Conservation (phyloP, 345 rosid species). For the Gossypium anomalum region DNA sequence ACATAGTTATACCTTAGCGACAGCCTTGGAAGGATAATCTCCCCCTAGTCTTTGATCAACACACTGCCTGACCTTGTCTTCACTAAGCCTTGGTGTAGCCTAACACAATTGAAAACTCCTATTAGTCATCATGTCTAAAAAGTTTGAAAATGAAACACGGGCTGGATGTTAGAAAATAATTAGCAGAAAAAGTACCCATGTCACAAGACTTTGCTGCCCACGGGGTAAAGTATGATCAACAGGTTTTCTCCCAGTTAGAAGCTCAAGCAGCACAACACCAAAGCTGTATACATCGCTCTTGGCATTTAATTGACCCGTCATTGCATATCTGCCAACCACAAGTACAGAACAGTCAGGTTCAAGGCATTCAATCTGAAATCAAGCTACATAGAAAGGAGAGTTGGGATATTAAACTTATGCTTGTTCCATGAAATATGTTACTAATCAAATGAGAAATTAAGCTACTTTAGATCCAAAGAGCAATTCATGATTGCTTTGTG, state of each 20-base stretch:
- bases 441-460: neutral
- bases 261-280: conserved; percentile 92
- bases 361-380: conserved; percentile 5
- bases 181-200: conserved; percentile 57
- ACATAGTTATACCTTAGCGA: conserved; percentile 70
- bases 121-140: conserved; percentile 2
- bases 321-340: conserved; percentile 64
- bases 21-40: conserved; percentile 91
- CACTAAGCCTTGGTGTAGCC: conserved; percentile 96
- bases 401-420: neutral
- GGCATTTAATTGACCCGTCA: conserved; percentile 92
- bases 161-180: neutral
- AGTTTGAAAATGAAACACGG: neutral
- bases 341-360: neutral
- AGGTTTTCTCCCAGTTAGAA: conserved; percentile 93
- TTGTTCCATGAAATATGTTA: neutral
- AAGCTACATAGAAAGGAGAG: neutral
- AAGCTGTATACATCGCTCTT: conserved; percentile 93
- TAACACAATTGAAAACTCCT: conserved; percentile 19
- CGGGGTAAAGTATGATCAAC: conserved; percentile 96
- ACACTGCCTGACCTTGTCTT: conserved; percentile 94
- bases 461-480: neutral
- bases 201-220: conserved; percentile 88
- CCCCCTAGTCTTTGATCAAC: conserved; percentile 90
- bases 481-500: neutral